These are phyloP conservation scores for Boletus pseudo-olivaceus DNA, from an alignment of 768 basidiomycete genomes.

Conservation along the genomic window DNA sequence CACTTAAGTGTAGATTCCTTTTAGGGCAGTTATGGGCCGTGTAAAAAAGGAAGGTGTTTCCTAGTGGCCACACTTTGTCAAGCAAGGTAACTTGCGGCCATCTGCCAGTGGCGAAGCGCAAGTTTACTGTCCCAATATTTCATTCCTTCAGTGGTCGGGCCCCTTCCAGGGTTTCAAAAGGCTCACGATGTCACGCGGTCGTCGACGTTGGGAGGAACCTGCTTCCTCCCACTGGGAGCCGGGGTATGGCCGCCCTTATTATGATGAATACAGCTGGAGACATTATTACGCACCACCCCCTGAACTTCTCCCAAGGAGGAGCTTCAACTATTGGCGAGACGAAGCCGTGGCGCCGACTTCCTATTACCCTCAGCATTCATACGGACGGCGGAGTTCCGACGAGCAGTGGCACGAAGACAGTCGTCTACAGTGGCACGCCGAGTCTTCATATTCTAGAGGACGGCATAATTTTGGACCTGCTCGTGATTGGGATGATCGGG, in stretches of 20 bases:
- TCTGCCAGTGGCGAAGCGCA: not conserved
- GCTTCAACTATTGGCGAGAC: constrained; percentile 27
- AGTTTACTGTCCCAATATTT: constrained; percentile 14
- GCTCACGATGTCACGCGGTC: constrained; percentile 15
- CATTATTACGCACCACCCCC: constrained; percentile 8
- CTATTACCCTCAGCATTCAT: constrained; percentile 3
- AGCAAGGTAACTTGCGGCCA: not conserved
- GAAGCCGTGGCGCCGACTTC: not conserved
- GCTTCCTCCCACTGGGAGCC: constrained; percentile 5
- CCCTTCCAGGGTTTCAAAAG: constrained; percentile 4
- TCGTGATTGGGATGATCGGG: constrained; percentile 4
- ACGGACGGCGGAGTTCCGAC: constrained; percentile 2
- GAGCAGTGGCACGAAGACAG: constrained; percentile 11
- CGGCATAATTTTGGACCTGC: constrained; percentile 1
- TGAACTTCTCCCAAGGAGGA: not conserved
- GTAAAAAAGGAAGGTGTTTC: not conserved
- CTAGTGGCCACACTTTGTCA: not conserved
- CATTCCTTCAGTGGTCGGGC: constrained; percentile 4
- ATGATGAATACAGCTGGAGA: constrained; percentile 8
- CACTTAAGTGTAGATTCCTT: no score
- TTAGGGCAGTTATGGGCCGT: no score
- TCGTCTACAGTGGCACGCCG: constrained; percentile 6
- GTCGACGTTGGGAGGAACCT: constrained; percentile 12
- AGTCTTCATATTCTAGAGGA: constrained; percentile 10
- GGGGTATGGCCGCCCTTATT: not conserved